phyloP scores from a whole-genome alignment of 331 rosid species.

The Malus hybrid region DNA sequence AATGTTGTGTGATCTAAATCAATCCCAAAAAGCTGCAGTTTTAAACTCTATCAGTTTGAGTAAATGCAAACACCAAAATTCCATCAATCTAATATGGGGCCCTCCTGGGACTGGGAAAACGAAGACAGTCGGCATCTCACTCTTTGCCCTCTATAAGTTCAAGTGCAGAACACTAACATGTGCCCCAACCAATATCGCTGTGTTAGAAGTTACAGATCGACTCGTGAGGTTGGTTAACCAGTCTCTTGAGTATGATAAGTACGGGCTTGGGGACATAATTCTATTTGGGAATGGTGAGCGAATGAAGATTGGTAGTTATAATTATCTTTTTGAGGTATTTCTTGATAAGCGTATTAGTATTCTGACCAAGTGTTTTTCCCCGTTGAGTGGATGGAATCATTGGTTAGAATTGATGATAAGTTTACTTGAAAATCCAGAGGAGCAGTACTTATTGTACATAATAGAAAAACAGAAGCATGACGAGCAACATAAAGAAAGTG shows the following conservation, averaged over 20 bases:
- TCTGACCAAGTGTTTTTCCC: neutral
- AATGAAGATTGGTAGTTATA: neutral
- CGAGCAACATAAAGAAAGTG: neutral
- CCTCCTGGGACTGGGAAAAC: slow-evolving; percentile 72
- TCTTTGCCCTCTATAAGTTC: neutral
- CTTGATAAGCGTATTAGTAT: neutral
- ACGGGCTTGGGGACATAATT: neutral
- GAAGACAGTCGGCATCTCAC: slow-evolving; percentile 18
- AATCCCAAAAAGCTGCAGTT: slow-evolving; percentile 33
- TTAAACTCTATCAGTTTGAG: slow-evolving; percentile 18
- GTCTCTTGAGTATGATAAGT: neutral
- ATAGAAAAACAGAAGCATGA: neutral
- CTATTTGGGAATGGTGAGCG: neutral
- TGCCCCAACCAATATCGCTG: neutral
- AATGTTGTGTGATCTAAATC: slow-evolving; percentile 30
- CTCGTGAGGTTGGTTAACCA: neutral
- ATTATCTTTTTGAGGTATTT: no score
- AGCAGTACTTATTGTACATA: neutral
- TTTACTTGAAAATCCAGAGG: slow-evolving; percentile 6
- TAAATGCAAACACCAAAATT: slow-evolving; percentile 15
- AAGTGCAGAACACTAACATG: neutral
- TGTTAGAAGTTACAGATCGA: neutral
- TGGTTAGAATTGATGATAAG: neutral
- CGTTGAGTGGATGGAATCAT: neutral
- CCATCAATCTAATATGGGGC: slow-evolving; percentile 42